Evolutionary conservation across 2,329 filamentous ascomycete species (phyloP).

Genomic region (Xylaria sp.): DNA sequence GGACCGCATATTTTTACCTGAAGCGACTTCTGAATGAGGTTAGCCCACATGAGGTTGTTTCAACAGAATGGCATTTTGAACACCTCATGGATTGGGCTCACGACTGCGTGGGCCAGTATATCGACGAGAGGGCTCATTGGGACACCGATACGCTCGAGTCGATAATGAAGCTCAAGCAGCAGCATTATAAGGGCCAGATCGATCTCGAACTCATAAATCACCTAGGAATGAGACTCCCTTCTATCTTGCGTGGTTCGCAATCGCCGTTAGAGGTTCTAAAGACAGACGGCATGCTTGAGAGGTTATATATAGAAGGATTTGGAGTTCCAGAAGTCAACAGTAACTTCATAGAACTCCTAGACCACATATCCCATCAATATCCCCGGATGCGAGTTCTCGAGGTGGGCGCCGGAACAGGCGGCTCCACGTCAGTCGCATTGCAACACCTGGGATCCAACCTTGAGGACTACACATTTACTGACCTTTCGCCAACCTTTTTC

Average conservation of each 20-base stretch:
- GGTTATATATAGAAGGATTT: not conserved
- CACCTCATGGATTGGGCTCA: slow-evolving; percentile 13
- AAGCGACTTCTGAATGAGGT: not conserved
- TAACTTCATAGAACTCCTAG: not conserved
- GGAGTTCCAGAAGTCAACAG: not conserved
- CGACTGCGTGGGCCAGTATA: not conserved
- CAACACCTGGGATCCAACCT: not conserved
- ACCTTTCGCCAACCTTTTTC: not conserved
- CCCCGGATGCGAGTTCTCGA: slow-evolving; percentile 11
- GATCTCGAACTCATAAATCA: slow-evolving; percentile 6
- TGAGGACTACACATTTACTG: slow-evolving; percentile 8
- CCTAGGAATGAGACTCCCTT: not conserved
- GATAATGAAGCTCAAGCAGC: not conserved
- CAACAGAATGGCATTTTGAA: slow-evolving; percentile 4
- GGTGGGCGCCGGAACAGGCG: not conserved
- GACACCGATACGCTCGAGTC: slow-evolving; percentile 2
- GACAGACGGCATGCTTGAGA: not conserved
- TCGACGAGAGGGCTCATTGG: not conserved
- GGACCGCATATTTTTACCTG: not conserved
- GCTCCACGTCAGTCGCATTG: not conserved
- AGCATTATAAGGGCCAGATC: not conserved
- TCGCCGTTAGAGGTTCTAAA: not conserved
- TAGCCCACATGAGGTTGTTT: not conserved
- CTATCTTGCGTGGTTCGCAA: not conserved
- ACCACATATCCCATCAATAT: not conserved